Evolutionary conservation across 768 basidiomycete species (phyloP).

Genomic region (Boletellus emodensis): DNA sequence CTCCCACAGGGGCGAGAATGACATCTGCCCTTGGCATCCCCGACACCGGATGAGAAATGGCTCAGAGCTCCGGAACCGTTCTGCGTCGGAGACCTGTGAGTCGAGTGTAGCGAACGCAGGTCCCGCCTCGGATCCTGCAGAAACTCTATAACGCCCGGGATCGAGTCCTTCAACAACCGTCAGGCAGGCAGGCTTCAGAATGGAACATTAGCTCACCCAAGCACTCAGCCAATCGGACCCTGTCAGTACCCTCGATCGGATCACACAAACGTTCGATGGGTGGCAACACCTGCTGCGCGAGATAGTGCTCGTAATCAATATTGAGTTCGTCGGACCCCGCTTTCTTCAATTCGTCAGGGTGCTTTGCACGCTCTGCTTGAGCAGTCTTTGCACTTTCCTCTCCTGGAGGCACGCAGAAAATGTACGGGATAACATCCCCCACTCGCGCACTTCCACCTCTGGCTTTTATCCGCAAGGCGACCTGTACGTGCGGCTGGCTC

Average conservation of each 20-base stretch:
- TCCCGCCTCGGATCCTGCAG: conserved; percentile 51
- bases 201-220: conserved; percentile 54
- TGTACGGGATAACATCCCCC: conserved; percentile 94
- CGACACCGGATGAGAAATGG: conserved; percentile 77
- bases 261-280: conserved; percentile 95
- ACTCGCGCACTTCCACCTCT: conserved; percentile 74
- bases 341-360: conserved; percentile 87
- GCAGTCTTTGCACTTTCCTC: conserved; percentile 65
- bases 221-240: conserved; percentile 89
- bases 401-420: conserved; percentile 82
- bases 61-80: conserved; percentile 76
- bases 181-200: not conserved
- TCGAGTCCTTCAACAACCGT: conserved; percentile 45
- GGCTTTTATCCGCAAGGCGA: conserved; percentile 85
- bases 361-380: conserved; percentile 87
- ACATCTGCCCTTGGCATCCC: conserved; percentile 56
- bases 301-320: conserved; percentile 90
- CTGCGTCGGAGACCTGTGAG: conserved; percentile 82
- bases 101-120: conserved; percentile 71
- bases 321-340: conserved; percentile 54
- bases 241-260: conserved; percentile 93
- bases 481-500: conserved; percentile 94
- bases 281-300: conserved; percentile 88
- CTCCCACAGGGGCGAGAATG: conserved; percentile 58
- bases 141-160: conserved; percentile 50